Evolutionary conservation across 495 filamentous ascomycete genomes (phyloP).

Genomic region (Daldinia vernicosa): DNA sequence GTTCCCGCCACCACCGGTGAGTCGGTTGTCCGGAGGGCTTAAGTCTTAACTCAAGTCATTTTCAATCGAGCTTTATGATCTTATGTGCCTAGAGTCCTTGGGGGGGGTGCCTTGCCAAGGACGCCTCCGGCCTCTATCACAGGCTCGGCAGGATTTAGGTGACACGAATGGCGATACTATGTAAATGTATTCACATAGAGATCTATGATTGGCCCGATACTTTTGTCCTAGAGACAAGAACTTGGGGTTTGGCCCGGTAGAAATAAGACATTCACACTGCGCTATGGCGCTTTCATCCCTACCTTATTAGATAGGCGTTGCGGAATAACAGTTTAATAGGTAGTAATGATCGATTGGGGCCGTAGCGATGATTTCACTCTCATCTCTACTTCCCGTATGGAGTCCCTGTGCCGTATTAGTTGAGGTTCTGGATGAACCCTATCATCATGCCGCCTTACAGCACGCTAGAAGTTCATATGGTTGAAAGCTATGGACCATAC

Average conservation of each 20-base stretch:
- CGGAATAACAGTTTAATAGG: neutral
- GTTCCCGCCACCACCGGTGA: neutral
- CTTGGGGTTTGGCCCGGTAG: neutral
- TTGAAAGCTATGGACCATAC: neutral
- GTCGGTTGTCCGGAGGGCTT: neutral
- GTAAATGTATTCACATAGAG: neutral
- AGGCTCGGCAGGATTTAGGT: neutral
- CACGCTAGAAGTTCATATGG: constrained; percentile 17
- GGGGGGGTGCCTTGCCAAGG: neutral
- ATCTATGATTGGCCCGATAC: constrained; percentile 7
- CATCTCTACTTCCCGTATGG: neutral
- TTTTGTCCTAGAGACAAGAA: neutral
- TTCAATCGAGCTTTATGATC: neutral
- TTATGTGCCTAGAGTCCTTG: neutral
- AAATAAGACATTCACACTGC: neutral
- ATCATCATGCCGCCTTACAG: constrained; percentile 17
- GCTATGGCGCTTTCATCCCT: neutral
- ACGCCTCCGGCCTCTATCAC: neutral
- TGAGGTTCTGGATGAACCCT: neutral
- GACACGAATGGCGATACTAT: neutral
- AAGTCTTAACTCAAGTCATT: neutral
- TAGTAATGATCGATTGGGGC: neutral
- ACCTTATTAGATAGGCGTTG: neutral
- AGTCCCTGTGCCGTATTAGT: neutral
- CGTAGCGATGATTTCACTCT: neutral